Percentiles rank a stretch among this genome's conserved stretches.
phyloP scores from a whole-genome alignment of 177 flowering plant species.

The Vitis hybrid region DNA sequence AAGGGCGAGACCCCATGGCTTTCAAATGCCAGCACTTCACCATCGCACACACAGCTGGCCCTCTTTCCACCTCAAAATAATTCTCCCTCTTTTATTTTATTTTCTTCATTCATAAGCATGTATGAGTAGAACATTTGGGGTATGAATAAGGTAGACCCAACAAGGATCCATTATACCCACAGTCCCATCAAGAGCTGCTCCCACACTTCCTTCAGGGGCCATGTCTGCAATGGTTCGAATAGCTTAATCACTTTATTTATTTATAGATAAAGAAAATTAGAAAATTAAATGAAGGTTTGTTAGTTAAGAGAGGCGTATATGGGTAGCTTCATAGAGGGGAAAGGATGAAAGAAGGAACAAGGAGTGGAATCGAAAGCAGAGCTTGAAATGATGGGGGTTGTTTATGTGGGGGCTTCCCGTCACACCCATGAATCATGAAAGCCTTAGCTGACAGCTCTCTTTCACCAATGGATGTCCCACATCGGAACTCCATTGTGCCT shows the following conservation, averaged over 20 bases:
- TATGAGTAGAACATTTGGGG: background rate
- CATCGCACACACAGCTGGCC: slow-evolving; percentile 9
- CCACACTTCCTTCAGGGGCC: no score
- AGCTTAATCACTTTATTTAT: no score
- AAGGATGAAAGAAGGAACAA: no score
- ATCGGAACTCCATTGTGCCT: no score
- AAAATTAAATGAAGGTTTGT: no score
- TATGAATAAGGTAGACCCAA: background rate
- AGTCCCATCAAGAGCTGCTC: background rate
- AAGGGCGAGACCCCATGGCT: background rate
- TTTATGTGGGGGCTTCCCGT: background rate
- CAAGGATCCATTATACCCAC: background rate
- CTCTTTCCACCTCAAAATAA: background rate
- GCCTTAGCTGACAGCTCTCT: slow-evolving; percentile 1
- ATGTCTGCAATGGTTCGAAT: no score
- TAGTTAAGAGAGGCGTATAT: no score
- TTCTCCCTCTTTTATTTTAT: background rate
- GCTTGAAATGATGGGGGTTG: background rate
- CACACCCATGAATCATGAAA: no score
- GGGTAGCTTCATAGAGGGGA: no score
- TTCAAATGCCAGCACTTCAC: slow-evolving; percentile 14
- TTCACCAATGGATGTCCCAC: background rate
- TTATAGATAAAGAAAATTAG: no score
- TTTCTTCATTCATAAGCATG: background rate
- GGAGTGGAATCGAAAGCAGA: no score